These are phyloP conservation scores for Erigeron canadensis DNA, from an alignment of 129 eudicot species.

Conservation along the genomic window DNA sequence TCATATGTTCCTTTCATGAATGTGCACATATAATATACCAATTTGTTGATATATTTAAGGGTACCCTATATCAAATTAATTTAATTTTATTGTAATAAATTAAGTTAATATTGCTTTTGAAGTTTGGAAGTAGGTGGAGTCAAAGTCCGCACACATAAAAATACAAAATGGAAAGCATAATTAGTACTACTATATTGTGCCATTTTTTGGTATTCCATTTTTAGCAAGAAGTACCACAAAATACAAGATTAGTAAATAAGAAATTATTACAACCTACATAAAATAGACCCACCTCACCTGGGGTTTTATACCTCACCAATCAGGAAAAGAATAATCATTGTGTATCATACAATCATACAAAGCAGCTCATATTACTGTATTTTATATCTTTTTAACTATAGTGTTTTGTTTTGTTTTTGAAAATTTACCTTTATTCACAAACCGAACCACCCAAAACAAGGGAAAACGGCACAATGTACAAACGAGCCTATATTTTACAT, in stretches of 20 bases:
- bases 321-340: neutral
- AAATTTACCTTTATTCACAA: no score
- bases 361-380: no score
- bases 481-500: no score
- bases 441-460: no score
- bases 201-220: conserved; percentile 8
- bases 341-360: no score
- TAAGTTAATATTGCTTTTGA: no score
- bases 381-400: no score
- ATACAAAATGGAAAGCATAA: conserved; percentile 12
- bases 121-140: neutral
- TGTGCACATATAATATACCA: no score
- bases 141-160: conserved; percentile 11
- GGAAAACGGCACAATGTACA: no score
- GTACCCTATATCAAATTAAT: neutral
- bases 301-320: neutral
- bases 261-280: conserved; percentile 15
- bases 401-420: no score
- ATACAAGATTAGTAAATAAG: neutral
- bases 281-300: conserved; percentile 13
- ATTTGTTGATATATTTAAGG: no score
- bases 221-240: conserved; percentile 11
- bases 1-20: no score
- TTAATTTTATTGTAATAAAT: neutral
- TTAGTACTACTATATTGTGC: neutral